phyloP scores from a whole-genome alignment of 305 asterid species.

The Vinca major region DNA sequence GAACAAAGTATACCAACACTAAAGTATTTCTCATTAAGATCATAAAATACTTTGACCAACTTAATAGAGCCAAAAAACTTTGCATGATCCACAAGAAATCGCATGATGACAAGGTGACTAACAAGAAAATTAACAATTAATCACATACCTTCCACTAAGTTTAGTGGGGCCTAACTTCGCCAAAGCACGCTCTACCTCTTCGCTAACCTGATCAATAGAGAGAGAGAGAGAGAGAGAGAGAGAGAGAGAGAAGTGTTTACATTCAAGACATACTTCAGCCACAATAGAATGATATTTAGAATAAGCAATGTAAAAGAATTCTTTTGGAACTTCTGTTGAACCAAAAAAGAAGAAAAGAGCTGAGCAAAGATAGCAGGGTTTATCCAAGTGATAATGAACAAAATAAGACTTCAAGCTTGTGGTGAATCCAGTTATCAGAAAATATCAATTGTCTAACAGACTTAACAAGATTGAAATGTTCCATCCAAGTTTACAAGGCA shows the following conservation, averaged over 20 bases:
- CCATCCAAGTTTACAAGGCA: not conserved
- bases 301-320: not conserved
- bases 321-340: not conserved
- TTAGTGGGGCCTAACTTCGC: constrained; percentile 71
- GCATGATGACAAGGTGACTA: not conserved
- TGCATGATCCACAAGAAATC: not conserved
- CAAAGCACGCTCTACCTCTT: constrained; percentile 97
- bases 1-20: too few species aligned
- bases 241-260: constrained; percentile 11
- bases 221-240: too few species aligned
- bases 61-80: not conserved
- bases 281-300: not conserved
- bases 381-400: not conserved
- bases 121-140: constrained; percentile 5
- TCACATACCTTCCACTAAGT: constrained; percentile 58
- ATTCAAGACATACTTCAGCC: constrained; percentile 5
- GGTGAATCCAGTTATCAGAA: not conserved
- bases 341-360: not conserved
- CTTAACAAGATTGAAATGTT: not conserved
- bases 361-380: not conserved
- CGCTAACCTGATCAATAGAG: constrained; percentile 60
- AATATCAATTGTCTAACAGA: not conserved
- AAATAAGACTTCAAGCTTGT: not conserved
- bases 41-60: not conserved
- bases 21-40: too few species aligned